Conservation (phyloP, 495 filamentous ascomycete genomes). For the Astrocystis sublimbata region DNA sequence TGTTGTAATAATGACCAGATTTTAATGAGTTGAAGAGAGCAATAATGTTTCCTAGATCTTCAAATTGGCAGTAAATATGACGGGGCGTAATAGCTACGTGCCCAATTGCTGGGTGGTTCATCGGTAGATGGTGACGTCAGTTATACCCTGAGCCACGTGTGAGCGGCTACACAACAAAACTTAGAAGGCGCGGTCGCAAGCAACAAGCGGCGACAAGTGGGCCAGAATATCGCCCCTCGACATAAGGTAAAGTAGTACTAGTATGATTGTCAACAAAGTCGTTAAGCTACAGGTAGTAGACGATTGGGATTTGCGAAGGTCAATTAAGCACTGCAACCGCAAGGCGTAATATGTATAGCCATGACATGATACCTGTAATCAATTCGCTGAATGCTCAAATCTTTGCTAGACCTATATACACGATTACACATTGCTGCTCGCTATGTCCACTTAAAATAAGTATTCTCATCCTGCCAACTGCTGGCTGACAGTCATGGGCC, state of each 20-base stretch:
- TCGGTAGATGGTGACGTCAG: slow-evolving; percentile 18
- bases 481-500: neutral
- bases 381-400: neutral
- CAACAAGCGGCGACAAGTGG: neutral
- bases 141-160: neutral
- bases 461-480: neutral
- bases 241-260: no score
- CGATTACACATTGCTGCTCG: neutral
- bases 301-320: no score
- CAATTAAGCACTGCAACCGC: no score
- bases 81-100: neutral
- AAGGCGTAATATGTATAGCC: no score
- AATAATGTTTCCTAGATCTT: no score
- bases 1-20: no score
- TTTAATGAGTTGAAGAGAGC: no score
- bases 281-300: no score
- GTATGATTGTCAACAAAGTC: no score
- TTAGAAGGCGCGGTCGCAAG: neutral
- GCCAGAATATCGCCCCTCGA: neutral
- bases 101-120: neutral
- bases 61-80: neutral
- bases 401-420: neutral
- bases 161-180: no score
- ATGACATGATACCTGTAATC: neutral
- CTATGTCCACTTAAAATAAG: neutral